Evolutionary conservation across 2,329 filamentous ascomycete genomes (phyloP).

Genomic region (Aaosphaeria arxii): DNA sequence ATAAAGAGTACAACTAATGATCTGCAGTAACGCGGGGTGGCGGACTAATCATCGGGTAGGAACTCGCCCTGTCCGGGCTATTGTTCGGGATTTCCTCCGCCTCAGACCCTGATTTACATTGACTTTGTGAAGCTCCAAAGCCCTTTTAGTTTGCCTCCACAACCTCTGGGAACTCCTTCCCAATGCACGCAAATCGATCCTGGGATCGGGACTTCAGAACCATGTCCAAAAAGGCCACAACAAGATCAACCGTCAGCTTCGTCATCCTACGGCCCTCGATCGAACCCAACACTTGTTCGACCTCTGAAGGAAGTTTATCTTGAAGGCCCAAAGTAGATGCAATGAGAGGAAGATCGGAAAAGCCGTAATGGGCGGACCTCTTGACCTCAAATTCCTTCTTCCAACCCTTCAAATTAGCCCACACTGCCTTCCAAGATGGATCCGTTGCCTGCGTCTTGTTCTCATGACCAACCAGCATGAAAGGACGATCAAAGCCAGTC

Average conservation of each 20-base stretch:
- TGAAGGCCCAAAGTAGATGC: constrained; percentile 13
- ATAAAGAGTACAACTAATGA: too few relatives aligned
- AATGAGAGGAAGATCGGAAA: constrained; percentile 22
- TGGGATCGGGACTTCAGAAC: constrained; percentile 10
- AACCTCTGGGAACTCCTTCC: constrained; percentile 14
- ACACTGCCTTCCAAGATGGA: constrained; percentile 21
- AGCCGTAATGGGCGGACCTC: constrained; percentile 23
- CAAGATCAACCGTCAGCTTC: constrained; percentile 15
- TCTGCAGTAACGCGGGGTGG: too few relatives aligned
- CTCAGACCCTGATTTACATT: too few relatives aligned
- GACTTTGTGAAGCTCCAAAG: too few relatives aligned
- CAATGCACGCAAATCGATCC: background rate
- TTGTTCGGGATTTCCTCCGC: too few relatives aligned
- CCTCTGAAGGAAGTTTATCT: constrained; percentile 11
- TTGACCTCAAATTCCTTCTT: constrained; percentile 24
- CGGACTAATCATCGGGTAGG: too few relatives aligned
- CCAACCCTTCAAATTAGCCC: constrained; percentile 20
- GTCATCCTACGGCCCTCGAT: constrained; percentile 19
- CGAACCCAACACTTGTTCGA: constrained; percentile 16
- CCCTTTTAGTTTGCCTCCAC: background rate
- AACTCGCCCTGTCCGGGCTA: too few relatives aligned
- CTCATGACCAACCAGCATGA: constrained; percentile 24
- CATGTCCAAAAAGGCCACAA: constrained; percentile 17
- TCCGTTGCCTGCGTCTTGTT: constrained; percentile 27
- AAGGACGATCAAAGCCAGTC: constrained; percentile 12